Conservation (phyloP, 2,329 filamentous ascomycete species). For the Torrubiellomyces zombiae region DNA sequence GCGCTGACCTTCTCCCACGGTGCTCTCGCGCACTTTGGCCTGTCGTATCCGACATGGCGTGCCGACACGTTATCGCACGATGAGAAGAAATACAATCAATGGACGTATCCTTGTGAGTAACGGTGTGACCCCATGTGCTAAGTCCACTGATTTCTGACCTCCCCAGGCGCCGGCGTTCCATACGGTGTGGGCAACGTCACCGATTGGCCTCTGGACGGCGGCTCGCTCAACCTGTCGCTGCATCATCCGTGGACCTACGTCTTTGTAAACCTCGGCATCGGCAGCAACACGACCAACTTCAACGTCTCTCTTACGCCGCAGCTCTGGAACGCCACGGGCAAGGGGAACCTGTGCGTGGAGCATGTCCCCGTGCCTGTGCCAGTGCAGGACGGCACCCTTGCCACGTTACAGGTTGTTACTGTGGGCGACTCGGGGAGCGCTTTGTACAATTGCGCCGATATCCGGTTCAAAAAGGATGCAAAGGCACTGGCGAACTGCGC, state of each 20-base stretch:
- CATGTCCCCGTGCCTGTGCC: conserved; percentile 37
- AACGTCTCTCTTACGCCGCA: conserved; percentile 48
- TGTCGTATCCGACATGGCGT: conserved; percentile 31
- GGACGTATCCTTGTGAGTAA: conserved; percentile 31
- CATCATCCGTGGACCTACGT: conserved; percentile 36
- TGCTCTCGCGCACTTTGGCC: conserved; percentile 29
- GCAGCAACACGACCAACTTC: conserved; percentile 40
- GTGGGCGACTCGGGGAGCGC: conserved; percentile 39
- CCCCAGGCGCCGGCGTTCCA: conserved; percentile 30
- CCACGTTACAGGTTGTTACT: conserved; percentile 53
- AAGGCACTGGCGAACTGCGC: conserved; percentile 22
- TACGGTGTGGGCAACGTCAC: conserved; percentile 27
- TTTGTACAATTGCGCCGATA: conserved; percentile 62
- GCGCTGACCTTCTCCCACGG: conserved; percentile 18
- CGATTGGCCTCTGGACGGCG: conserved; percentile 35
- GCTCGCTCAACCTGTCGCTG: conserved; percentile 28
- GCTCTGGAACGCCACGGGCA: conserved; percentile 40
- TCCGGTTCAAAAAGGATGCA: conserved; percentile 43
- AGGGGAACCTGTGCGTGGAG: conserved; percentile 50
- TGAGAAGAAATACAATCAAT: conserved; percentile 28
- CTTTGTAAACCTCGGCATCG: conserved; percentile 35
- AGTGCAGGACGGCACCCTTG: conserved; percentile 42
- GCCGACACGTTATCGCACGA: conserved; percentile 25
- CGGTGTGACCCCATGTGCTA: neutral
- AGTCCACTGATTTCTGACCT: neutral